Percentiles rank a stretch among this genome's conserved stretches.
Evolutionary conservation across 768 basidiomycete genomes (phyloP).

Genomic region (Phaeolepiota aurea): DNA sequence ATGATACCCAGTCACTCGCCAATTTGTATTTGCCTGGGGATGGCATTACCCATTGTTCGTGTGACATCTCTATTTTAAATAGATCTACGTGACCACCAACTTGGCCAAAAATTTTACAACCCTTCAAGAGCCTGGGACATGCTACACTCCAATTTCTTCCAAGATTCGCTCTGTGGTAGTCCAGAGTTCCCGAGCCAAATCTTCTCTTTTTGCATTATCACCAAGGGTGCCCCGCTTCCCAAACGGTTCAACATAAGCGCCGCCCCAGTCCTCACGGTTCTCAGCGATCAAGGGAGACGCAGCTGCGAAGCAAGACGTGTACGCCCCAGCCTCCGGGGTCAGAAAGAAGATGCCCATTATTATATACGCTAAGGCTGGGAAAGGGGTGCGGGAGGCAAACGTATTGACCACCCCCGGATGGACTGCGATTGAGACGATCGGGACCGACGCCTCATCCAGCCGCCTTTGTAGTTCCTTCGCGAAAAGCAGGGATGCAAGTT

Average conservation of each 20-base stretch:
- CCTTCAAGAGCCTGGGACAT: no score
- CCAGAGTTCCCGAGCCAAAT: constrained; percentile 29
- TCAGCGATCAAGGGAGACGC: constrained; percentile 23
- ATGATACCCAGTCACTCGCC: no score
- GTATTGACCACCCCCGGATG: constrained; percentile 28
- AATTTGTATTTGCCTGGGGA: no score
- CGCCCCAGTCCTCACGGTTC: constrained; percentile 23
- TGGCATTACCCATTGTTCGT: no score
- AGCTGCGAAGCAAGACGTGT: constrained; percentile 30
- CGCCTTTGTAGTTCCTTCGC: constrained; percentile 36
- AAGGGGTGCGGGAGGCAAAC: constrained; percentile 14
- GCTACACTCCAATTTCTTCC: constrained; percentile 13
- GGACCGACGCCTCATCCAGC: constrained; percentile 19
- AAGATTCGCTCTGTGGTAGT: constrained; percentile 21
- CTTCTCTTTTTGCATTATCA: constrained; percentile 19
- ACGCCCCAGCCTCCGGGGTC: constrained; percentile 23
- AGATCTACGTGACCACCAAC: no score
- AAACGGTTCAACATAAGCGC: constrained; percentile 26
- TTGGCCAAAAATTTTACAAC: no score
- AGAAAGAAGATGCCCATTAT: constrained; percentile 18
- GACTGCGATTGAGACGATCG: constrained; percentile 22
- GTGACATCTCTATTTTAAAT: no score
- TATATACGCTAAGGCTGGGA: constrained; percentile 10
- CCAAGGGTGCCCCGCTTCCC: constrained; percentile 17
- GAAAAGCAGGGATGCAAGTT: constrained; percentile 37